These are phyloP conservation scores for Starmerella gropengiesseri DNA, from an alignment of 805 yeast genomes.

Conservation along the genomic window DNA sequence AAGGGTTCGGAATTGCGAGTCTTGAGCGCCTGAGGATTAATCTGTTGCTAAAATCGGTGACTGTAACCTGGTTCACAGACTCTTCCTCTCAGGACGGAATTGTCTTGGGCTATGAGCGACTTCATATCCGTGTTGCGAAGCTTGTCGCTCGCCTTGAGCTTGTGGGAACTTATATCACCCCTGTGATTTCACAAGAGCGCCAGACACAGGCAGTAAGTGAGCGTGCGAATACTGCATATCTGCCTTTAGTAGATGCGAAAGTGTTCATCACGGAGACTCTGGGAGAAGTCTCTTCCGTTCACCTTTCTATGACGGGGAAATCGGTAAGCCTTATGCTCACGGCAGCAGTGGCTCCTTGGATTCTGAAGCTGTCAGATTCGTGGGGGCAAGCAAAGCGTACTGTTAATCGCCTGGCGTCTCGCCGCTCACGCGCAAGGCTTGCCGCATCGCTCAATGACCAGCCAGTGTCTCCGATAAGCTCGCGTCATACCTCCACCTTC, in stretches of 20 bases:
- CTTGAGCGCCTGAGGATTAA: constrained; percentile 14
- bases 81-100: constrained; percentile 45
- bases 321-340: constrained; percentile 24
- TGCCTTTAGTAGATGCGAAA: constrained; percentile 25
- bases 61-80: constrained; percentile 57
- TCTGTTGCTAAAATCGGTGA: constrained; percentile 38
- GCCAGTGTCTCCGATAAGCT: background rate
- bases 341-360: constrained; percentile 33
- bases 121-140: constrained; percentile 54
- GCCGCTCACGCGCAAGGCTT: background rate
- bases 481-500: background rate
- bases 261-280: constrained; percentile 12
- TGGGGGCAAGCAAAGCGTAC: constrained; percentile 25
- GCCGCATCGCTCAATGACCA: background rate
- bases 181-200: constrained; percentile 29
- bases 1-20: background rate
- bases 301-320: constrained; percentile 24
- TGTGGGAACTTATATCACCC: constrained; percentile 57
- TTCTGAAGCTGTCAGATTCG: constrained; percentile 40
- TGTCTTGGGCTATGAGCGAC: constrained; percentile 65
- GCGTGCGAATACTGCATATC: constrained; percentile 23
- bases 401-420: constrained; percentile 1
- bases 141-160: constrained; percentile 57
- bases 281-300: constrained; percentile 12
- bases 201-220: constrained; percentile 21